Base-by-base conservation (phyloP, 2,329 filamentous ascomycete species). In the Bipolaris victoriae region DNA sequence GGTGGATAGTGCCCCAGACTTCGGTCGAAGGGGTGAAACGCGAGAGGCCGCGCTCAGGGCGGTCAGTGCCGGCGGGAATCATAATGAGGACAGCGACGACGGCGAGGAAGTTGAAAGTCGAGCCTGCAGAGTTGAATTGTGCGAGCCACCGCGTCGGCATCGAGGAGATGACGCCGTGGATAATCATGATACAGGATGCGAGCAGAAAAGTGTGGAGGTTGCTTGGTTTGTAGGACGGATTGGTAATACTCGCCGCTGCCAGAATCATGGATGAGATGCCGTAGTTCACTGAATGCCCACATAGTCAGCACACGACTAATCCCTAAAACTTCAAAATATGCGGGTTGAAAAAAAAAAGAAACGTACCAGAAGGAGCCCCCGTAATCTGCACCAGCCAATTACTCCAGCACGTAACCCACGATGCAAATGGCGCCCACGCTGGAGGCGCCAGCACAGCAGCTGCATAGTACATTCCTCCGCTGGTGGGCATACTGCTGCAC, bases 381-480 rank as follows among this genome's bases (percentile, higher is more conserved):
- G 86, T 89, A 24, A 89, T 81, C 68, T 89, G 87, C n/a, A 80
- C 81, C 37, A 89, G 79, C 86, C 87, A 90, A 71, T 89, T 90
- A 47, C 83, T 87, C 88, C 88, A 90, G 9, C 87, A 88, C 1
- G 86, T 89, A 29, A 90, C 77, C 88, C 79, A 90, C 11, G 88
- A 83, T 13, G 87, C 88, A 50, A 89, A 82, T 1, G 88, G 87
- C 0, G 88, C 88, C 74, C 82, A 90, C 40, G 84, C 84, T 1
- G 82, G 80, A 5, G 87, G 87, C 24, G 89, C 89, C 6, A 92
- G 81, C 0, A 91, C 89, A 3, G 89, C 89, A 16, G 88, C 79
- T 15, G 89, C 88, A 71, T 92, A 92, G 75, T 92, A 92, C 13
- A 92, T 78, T 24, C 89, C 89, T 52, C 89, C 89, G 65, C 83